These are phyloP conservation scores for Xylaria intraflava DNA, from an alignment of 495 filamentous ascomycete species.

Conservation along the genomic window DNA sequence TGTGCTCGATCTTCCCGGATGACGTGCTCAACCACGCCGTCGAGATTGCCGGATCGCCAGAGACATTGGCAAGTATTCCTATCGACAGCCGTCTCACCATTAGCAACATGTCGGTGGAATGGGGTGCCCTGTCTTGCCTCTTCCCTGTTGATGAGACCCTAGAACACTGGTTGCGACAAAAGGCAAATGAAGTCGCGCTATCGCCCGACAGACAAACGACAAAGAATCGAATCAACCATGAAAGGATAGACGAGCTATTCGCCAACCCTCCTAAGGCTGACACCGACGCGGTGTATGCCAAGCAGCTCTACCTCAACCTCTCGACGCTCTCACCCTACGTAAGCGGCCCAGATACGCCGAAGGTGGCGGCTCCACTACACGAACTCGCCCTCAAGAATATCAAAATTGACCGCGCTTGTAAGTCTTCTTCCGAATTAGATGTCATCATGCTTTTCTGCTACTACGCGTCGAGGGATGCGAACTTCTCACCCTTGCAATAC, in stretches of 20 bases:
- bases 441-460: too few species aligned
- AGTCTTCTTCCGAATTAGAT: too few species aligned
- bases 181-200: constrained; percentile 64
- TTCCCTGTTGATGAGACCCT: constrained; percentile 80
- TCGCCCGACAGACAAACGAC: constrained; percentile 18
- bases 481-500: too few species aligned
- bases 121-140: constrained; percentile 71
- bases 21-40: constrained; percentile 91
- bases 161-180: constrained; percentile 66
- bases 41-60: constrained; percentile 76
- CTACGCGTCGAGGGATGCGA: too few species aligned
- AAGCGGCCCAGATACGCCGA: constrained; percentile 88
- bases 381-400: constrained; percentile 71
- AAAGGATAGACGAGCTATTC: constrained; percentile 64
- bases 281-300: constrained; percentile 73
- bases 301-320: constrained; percentile 68
- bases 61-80: constrained; percentile 67
- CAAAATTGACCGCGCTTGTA: constrained; percentile 75
- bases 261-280: constrained; percentile 63
- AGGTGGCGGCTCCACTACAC: constrained; percentile 68
- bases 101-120: constrained; percentile 94
- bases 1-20: constrained; percentile 83
- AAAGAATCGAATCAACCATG: constrained; percentile 57
- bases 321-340: constrained; percentile 82
- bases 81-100: constrained; percentile 79